Conservation (phyloP, 1,284 basidiomycete species). For the Mycosarcoma maydis region DNA sequence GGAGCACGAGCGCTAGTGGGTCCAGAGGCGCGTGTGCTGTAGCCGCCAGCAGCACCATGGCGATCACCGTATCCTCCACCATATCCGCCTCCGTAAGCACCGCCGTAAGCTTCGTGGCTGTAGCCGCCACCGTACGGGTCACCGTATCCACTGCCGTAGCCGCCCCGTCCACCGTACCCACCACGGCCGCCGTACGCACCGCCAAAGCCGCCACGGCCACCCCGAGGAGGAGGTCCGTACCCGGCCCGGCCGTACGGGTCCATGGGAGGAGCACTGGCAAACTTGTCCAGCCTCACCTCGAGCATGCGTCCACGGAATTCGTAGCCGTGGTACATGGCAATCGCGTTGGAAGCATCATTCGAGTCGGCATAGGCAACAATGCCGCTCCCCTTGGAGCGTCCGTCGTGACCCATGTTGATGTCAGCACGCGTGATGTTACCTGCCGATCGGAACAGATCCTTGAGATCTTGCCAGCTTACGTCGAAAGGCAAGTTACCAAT, state of each 20-base stretch:
- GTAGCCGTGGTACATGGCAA: conserved; percentile 60
- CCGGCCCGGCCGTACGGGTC: conserved; percentile 69
- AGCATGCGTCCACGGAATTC: conserved; percentile 56
- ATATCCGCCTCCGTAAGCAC: conserved; percentile 16
- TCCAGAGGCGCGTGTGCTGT: conserved; percentile 21
- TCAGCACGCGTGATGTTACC: conserved; percentile 94
- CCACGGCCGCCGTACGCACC: conserved; percentile 73
- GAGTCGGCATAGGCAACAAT: conserved; percentile 92
- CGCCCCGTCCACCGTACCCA: conserved; percentile 72
- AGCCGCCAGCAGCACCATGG: conserved; percentile 5
- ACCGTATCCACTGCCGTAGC: conserved; percentile 67
- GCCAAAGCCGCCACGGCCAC: conserved; percentile 71
- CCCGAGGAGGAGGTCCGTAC: conserved; percentile 70
- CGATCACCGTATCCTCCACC: conserved; percentile 36
- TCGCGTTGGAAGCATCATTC: conserved; percentile 89
- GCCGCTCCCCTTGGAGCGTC: conserved; percentile 82
- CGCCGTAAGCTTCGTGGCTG: conserved; percentile 20
- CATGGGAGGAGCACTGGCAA: conserved; percentile 73
- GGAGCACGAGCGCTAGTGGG: conserved; percentile 15
- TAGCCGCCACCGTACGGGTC: conserved; percentile 30
- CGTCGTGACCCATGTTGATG: conserved; percentile 89
- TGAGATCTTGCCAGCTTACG: conserved; percentile 97
- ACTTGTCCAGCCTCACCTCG: conserved; percentile 74
- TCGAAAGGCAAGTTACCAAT: conserved; percentile 88
- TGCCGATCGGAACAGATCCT: conserved; percentile 92